Evolutionary conservation across 768 basidiomycete genomes (phyloP), one percentile per base, ranked within the genome.

Genomic region (Termitomyces sp.): DNA sequence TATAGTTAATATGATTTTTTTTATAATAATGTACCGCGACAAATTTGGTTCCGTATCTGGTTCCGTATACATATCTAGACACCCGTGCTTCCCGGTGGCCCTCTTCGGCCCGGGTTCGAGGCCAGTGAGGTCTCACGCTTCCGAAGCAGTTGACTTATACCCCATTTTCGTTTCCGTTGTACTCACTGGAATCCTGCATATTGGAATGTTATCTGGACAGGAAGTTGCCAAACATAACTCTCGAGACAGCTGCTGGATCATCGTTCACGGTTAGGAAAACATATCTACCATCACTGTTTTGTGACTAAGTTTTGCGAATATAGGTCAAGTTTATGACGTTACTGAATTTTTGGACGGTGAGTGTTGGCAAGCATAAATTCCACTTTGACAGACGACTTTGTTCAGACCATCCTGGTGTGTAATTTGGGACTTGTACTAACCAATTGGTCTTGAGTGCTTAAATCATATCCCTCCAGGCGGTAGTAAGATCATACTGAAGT

Each of bases 401-500:
- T 48, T 1, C 47, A 87, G 87, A 89, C 55, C 88, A 89, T 69
- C 88, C 88, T 46, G 87, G 86, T 81, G 67, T 54, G 77, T 62
- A 52, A 5, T 48, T 25, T n/a, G 12, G 5, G 29, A 11, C 46
- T 47, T 59, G 42, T 11, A 25, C 25, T 25, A 6, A 0, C 9
- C 29, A 31, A 25, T 34, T 25, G 53, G 38, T 36, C 29, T 42
- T 43, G 45, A 3, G 12, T 32, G 25, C 55, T 51, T 60, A 52
- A 40, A 48, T 69, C 40, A 59, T 56, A 57, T 57, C 56, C 40
- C 52, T 66, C 25, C 25, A 83, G 92, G 94, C 38, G 94, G 94
- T 8, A 86, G 86, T 69, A 88, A 84, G 69, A 92, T 95, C 66
- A 89, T 96, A 52, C 71, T 96, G 57, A 92, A 92, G 71, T 92